Evolutionary conservation across 2,329 filamentous ascomycete genomes (phyloP).

Genomic region (Neophaeococcomyces aloes): DNA sequence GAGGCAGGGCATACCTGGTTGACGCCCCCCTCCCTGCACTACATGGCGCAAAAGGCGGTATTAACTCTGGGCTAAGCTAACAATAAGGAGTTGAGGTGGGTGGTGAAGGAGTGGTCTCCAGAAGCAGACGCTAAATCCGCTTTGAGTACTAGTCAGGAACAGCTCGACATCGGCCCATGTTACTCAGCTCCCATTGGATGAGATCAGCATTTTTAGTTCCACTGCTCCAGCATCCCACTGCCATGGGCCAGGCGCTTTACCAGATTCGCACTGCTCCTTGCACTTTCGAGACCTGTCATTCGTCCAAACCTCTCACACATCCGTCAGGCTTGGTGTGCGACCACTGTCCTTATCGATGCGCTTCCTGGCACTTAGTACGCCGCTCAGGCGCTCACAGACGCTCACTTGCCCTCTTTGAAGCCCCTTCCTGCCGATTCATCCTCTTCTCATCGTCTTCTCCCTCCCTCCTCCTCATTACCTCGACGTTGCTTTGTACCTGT

Average conservation of each 20-base stretch:
- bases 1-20: neutral
- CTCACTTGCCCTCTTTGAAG: conserved; percentile 16
- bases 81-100: conserved; percentile 8
- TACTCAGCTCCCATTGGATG: neutral
- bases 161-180: neutral
- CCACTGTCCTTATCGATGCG: conserved; percentile 4
- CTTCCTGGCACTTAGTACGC: conserved; percentile 3
- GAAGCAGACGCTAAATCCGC: neutral
- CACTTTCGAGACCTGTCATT: conserved; percentile 2
- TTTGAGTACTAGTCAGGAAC: conserved; percentile 5
- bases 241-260: neutral
- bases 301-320: conserved; percentile 5
- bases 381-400: neutral
- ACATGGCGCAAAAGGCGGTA: conserved; percentile 3
- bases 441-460: conserved; percentile 23
- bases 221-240: neutral
- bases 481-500: conserved; percentile 22
- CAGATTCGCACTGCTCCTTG: neutral
- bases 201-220: neutral
- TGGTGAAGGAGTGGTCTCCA: neutral
- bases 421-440: conserved; percentile 18
- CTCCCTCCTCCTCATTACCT: conserved; percentile 24
- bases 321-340: conserved; percentile 2
- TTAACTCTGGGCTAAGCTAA: neutral
- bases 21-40: neutral